phyloP scores from a whole-genome alignment of 148 eudicot genomes.

The Salicornia ramosissima region DNA sequence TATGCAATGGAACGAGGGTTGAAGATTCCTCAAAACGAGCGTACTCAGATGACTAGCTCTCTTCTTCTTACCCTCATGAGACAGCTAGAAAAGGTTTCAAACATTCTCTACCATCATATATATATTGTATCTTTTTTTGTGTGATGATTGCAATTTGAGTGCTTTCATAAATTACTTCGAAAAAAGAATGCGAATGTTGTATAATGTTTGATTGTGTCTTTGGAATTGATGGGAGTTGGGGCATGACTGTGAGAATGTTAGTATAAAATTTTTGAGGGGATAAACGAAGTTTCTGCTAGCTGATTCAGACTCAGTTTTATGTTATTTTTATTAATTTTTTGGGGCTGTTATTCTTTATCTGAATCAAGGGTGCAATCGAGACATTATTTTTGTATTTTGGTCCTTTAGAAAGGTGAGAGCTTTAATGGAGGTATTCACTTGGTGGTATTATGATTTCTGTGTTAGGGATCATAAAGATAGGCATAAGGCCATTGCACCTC shows the following conservation, averaged over 20 bases:
- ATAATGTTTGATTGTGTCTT: background rate
- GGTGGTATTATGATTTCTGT: background rate
- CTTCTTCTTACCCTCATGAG: slow-evolving; percentile 82
- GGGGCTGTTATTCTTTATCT: background rate
- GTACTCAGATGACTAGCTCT: slow-evolving; percentile 75
- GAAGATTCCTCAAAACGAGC: slow-evolving; percentile 67
- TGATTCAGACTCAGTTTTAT: background rate
- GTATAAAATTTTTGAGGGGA: background rate
- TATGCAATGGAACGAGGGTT: slow-evolving; percentile 97
- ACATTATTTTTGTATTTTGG: no score
- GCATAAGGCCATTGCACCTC: background rate
- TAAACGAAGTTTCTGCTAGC: background rate
- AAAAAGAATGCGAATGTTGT: background rate
- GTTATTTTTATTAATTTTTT: background rate
- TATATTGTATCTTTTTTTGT: background rate
- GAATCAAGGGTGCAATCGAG: background rate
- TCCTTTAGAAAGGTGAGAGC: no score
- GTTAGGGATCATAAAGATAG: background rate
- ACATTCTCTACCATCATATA: background rate
- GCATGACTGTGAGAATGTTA: background rate
- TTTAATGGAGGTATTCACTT: background rate
- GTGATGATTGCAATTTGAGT: background rate
- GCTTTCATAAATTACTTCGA: background rate
- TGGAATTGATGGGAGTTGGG: slow-evolving; percentile 4
- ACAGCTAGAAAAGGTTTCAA: slow-evolving; percentile 87